phyloP scores from a whole-genome alignment of 345 rosid species.

The Streptanthus diversifolius region DNA sequence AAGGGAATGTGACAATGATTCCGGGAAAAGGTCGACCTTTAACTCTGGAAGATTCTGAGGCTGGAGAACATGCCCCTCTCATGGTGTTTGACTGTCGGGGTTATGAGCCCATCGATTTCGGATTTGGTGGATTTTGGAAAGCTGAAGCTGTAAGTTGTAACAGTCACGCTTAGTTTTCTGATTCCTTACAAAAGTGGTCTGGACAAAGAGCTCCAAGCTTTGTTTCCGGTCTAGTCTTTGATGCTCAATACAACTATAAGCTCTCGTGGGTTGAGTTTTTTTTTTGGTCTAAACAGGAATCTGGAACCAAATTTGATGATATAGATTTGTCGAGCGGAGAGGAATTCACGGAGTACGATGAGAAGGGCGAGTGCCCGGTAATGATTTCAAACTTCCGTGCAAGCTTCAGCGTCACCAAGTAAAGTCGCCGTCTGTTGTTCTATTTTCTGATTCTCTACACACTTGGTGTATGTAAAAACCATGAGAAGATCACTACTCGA shows the following conservation, averaged over 20 bases:
- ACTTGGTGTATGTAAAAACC: slow-evolving; percentile 31
- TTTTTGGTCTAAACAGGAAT: slow-evolving; percentile 32
- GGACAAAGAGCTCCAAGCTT: slow-evolving; percentile 4
- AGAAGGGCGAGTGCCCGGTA: slow-evolving; percentile 79
- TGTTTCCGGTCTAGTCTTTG: background rate
- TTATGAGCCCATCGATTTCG: slow-evolving; percentile 67
- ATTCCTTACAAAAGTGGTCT: background rate
- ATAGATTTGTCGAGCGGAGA: slow-evolving; percentile 70
- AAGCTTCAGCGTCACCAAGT: slow-evolving; percentile 63
- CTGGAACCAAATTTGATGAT: slow-evolving; percentile 60
- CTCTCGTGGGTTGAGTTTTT: background rate
- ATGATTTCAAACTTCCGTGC: slow-evolving; percentile 78
- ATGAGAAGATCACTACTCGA: slow-evolving; percentile 1
- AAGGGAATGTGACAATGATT: slow-evolving; percentile 74
- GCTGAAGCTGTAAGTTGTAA: slow-evolving; percentile 73
- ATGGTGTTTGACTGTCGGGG: slow-evolving; percentile 89
- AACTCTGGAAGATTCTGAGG: slow-evolving; percentile 50
- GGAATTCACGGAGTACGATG: slow-evolving; percentile 72
- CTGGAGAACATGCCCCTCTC: slow-evolving; percentile 62
- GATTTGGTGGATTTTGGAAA: slow-evolving; percentile 67
- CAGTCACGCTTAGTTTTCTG: background rate
- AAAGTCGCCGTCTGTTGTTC: background rate
- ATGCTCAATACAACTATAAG: background rate
- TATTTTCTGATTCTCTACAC: background rate
- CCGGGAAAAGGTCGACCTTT: slow-evolving; percentile 65